Evolutionary conservation across 2,329 filamentous ascomycete species (phyloP), one percentile per base, ranked within the genome.

Genomic region (Fusarium sp.): DNA sequence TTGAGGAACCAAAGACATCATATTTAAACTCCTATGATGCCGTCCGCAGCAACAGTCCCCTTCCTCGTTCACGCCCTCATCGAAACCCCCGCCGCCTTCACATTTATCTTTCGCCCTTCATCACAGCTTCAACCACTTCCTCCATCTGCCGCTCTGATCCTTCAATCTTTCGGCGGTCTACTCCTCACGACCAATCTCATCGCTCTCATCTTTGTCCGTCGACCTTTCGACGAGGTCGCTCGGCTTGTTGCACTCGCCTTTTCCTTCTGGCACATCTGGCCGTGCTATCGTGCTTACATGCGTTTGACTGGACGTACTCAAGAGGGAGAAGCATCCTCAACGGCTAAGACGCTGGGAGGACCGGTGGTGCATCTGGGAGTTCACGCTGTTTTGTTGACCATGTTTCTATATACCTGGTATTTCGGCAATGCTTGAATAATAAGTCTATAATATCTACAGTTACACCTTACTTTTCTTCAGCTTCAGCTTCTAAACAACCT

Each of bases 181-280:
- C 76, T 87, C 5, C 70, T 84, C 15, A 78, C 81, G 7, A 82
- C 80, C 21, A 83, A 82, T 45, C 65, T 85, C n/a, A 68, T 84
- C 26, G 82, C 81, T 44, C 67, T 84, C 5, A 61, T 76, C 15
- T 74, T 84, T 40, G 63, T 79, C 11, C 49, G 71, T 6, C 75
- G 77, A 3, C 70, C 76, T 1, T 67, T 80, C 44, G 76, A 81
- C 64, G 56, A 75, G 6, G 75, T 77, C 1, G 73, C 74, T 6
- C 76, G 78, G 9, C 65, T 79, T 21, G 67, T 83, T 2, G 80
- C 81, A 0, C 66, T 78, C 1, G 79, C 82, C 1, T 75, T 87
- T 61, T 83, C 80, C 1, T 80, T 80, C 22, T 87, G 85, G 75
- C 85, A 87, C 58, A 40, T 81, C 2, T 87, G 82, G 77, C 85